Percentiles rank a stretch among this genome's conserved stretches.
Conservation (phyloP, 2,329 filamentous ascomycete species). For the Trichoderma sp. region DNA sequence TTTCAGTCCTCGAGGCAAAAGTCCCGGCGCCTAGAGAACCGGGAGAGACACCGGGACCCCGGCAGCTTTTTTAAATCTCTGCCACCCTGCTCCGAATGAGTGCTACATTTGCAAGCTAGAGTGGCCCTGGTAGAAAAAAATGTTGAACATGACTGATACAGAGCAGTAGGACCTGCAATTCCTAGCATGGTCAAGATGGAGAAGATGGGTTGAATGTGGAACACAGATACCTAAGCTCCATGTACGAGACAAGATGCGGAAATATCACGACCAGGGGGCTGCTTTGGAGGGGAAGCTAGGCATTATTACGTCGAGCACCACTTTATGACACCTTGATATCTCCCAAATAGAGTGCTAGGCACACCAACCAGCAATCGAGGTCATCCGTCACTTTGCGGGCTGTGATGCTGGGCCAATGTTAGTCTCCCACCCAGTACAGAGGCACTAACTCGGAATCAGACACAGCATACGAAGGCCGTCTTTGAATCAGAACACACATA, state of each 20-base stretch:
- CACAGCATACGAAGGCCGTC: neutral
- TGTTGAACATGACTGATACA: neutral
- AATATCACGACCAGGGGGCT: conserved; percentile 3
- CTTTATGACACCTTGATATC: conserved; percentile 14
- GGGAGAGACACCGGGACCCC: neutral
- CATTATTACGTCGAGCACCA: conserved; percentile 8
- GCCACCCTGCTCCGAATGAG: neutral
- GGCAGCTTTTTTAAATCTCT: neutral
- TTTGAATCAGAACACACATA: neutral
- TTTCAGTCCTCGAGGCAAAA: neutral
- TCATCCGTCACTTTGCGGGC: neutral
- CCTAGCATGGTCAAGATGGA: neutral
- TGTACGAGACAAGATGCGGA: conserved; percentile 9
- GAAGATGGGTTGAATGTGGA: neutral
- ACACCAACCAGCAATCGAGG: neutral
- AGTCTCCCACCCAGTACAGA: neutral
- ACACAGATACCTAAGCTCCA: neutral
- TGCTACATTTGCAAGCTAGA: neutral
- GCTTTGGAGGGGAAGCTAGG: neutral
- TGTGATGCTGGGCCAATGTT: neutral
- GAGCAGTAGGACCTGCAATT: neutral
- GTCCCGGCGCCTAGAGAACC: neutral
- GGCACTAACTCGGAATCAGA: neutral
- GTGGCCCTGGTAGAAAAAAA: neutral
- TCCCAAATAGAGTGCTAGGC: neutral